Base-by-base conservation (phyloP, 495 filamentous ascomycete species). In the Glonium stellatum region DNA sequence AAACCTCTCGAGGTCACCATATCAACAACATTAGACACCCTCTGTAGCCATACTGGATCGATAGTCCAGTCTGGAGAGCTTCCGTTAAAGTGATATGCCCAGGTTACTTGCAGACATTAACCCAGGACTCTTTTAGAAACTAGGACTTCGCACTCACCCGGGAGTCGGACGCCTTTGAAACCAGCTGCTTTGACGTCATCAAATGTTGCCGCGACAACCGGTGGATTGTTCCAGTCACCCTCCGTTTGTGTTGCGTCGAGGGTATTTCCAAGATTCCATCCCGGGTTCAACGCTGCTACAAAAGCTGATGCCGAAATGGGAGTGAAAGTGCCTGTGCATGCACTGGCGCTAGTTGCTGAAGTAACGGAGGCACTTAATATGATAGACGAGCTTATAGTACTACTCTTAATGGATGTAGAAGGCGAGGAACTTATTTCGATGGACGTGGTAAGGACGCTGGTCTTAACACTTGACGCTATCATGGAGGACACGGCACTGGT, bases 1-100 rank as follows among this genome's bases (percentile, higher is more conserved):
- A 85, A 64, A 0, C 71, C 80, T 3, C 73, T 72, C 1, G 76
- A 70, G 0, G 79, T 75, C n/a, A 80, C 73, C 76, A 79, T 76
- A 61, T 84, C 80, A 27, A 84, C 69, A 4, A 85, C 82, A 18
- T 80, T 75, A 4, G 79, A 80, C 5, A 85, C 83, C n/a, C 84
- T 74, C 57, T 82, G 72, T 49, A 85, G 76, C 81, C 80, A 85
- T 0, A 67, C 64, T 36, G 76, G 62, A 54, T 83, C 76, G 41
- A 84, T 78, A 8, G 68, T 77, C 75, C 79, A 85, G 55, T 75
- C 73, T 0, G 81, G 81, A 0, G 79, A 79, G 13, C 67, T 66
- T 12, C 67, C 67, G 6, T 72, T 74, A 66, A 83, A 84, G 60
- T 87, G 81, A 48, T 82, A 72, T 3, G 80, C 75, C 71, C 79